phyloP scores from a whole-genome alignment of 169 alveolate genomes.

The Theileria parva region DNA sequence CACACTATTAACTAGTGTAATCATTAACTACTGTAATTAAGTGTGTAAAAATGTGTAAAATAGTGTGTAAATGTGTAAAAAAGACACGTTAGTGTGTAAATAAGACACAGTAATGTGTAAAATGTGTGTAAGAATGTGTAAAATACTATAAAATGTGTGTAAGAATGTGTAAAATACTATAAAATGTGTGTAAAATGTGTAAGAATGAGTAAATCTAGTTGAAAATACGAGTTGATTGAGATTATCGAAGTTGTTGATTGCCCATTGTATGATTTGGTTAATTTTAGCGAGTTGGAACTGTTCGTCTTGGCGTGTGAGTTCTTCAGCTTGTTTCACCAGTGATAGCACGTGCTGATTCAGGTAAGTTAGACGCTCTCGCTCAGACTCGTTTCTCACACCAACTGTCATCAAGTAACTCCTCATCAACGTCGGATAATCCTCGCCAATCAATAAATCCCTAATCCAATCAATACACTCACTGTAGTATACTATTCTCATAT shows the following conservation, averaged over 20 bases:
- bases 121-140: too few relatives aligned
- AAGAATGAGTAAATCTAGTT: too few relatives aligned
- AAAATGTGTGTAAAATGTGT: too few relatives aligned
- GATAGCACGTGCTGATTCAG: constrained; percentile 57
- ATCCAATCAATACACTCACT: background rate
- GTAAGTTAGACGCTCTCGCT: constrained; percentile 26
- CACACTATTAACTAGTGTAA: background rate
- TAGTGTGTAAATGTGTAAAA: too few relatives aligned
- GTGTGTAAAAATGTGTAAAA: too few relatives aligned
- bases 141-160: too few relatives aligned
- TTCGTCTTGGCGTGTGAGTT: constrained; percentile 55
- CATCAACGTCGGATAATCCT: constrained; percentile 65
- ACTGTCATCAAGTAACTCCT: constrained; percentile 30
- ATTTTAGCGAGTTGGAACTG: constrained; percentile 65
- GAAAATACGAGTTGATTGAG: constrained; percentile 56
- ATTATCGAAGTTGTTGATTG: constrained; percentile 47
- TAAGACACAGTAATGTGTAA: too few relatives aligned
- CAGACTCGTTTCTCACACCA: constrained; percentile 17
- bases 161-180: too few relatives aligned
- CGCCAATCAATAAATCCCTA: constrained; percentile 57
- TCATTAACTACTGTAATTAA: background rate
- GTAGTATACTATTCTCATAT: too few relatives aligned
- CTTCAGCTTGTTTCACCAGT: constrained; percentile 67
- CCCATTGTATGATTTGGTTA: constrained; percentile 61
- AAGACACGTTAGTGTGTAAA: too few relatives aligned